These are phyloP conservation scores for Triticum timopheevii DNA, from an alignment of 176 grass and related monocot species.

Conservation along the genomic window DNA sequence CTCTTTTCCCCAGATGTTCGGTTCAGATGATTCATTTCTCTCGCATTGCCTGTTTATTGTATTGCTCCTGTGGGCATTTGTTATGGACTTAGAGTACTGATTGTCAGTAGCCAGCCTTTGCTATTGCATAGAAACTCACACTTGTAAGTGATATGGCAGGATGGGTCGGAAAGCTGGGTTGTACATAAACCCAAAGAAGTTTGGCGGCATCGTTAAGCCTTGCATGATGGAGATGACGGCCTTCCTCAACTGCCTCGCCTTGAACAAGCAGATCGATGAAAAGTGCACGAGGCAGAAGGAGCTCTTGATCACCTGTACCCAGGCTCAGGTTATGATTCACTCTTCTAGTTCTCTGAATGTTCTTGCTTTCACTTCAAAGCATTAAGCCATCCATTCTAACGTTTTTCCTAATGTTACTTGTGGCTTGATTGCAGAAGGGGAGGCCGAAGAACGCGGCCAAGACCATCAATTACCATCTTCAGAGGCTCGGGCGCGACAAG, in stretches of 20 bases:
- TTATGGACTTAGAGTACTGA: background rate
- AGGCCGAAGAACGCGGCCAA: constrained; percentile 61
- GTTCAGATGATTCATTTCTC: background rate
- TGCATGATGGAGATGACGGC: constrained; percentile 82
- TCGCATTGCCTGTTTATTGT: background rate
- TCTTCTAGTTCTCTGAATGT: background rate
- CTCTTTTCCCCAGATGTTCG: background rate
- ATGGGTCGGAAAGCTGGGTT: constrained; percentile 86
- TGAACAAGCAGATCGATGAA: constrained; percentile 84
- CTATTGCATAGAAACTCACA: background rate
- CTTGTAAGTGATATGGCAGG: constrained; percentile 24
- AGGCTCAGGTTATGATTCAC: constrained; percentile 51
- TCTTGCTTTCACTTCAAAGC: background rate
- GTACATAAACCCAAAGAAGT: constrained; percentile 93
- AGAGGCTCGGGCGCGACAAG: constrained; percentile 64
- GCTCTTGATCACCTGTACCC: constrained; percentile 57
- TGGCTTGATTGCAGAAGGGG: constrained; percentile 47
- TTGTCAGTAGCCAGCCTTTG: background rate
- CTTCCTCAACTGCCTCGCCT: constrained; percentile 80
- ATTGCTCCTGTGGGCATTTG: background rate
- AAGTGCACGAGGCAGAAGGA: constrained; percentile 73
- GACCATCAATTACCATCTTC: constrained; percentile 84
- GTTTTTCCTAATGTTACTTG: background rate
- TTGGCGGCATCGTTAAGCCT: constrained; percentile 56
- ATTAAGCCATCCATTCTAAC: background rate